Conservation (phyloP, 441 rosid genomes). For the Rhodomyrtus psidioides region DNA sequence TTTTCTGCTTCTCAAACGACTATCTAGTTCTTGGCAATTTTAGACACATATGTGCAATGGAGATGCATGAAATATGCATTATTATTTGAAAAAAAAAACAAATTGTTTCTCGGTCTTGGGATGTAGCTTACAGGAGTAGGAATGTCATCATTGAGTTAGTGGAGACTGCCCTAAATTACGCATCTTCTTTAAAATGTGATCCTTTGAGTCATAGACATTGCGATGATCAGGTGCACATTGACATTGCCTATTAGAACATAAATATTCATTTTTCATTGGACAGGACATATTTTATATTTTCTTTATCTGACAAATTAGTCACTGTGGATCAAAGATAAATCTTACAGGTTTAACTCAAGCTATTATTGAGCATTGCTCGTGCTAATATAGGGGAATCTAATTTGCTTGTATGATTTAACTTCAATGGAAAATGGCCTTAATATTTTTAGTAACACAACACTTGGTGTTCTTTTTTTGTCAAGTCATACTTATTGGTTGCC, state of each 20-base stretch:
- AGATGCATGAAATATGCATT: neutral
- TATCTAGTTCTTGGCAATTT: neutral
- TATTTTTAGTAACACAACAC: neutral
- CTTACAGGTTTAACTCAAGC: neutral
- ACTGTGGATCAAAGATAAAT: neutral
- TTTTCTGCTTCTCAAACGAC: neutral
- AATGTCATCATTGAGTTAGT: neutral
- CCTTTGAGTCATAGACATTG: neutral
- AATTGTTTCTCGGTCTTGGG: neutral
- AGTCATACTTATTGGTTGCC: neutral
- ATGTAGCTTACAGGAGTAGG: neutral
- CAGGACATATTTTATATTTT: neutral
- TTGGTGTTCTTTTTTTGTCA: neutral
- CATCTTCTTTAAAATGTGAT: neutral
- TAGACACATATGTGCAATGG: neutral
- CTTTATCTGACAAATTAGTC: neutral
- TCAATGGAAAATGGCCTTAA: neutral
- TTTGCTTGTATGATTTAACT: neutral
- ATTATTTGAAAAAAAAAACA: neutral
- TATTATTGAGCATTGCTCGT: neutral
- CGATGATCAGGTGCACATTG: neutral
- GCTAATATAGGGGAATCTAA: neutral
- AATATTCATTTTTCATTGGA: neutral
- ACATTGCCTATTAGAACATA: neutral
- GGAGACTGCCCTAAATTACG: neutral